Evolutionary conservation across 202 grass and related monocot species (phyloP), one percentile per base, ranked within the genome.

Genomic region (Saccharum hybrid): DNA sequence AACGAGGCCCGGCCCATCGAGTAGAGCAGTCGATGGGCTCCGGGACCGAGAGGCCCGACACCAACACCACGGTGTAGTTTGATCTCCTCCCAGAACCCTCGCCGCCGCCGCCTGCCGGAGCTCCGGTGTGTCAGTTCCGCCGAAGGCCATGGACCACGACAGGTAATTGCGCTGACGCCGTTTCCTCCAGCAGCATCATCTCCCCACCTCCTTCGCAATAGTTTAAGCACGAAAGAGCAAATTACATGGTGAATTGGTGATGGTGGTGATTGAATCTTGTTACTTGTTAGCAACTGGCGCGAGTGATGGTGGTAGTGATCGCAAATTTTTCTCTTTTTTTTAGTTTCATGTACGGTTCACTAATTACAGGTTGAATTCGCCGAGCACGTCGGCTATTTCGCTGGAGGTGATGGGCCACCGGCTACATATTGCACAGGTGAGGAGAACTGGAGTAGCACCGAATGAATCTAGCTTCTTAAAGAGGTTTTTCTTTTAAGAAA

Each of bases 391-490:
- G 59, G 88, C 77, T 21, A 91, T 97, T 87, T 86, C 68, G 12
- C 87, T 98, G 79, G 92, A 98, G 33, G 41, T 90, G 85, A 83
- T 98, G 76, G 92, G 92, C 13, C 90, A 98, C 57, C 81, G 37
- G 11, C 87, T 98, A 10, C 88, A 91, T 69, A 90, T 98, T 75
- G 83, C 90, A 85, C 95, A 98, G 88, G 95, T 97, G 59, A 59
- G 43, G 70, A 52, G 28, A 56, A 56, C 16, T 36, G 30, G 45
- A 67, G 34, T 61, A 71, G 37, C 37, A 45, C 31, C 23, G 7
- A 33, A n/a, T 72, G 63, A 9, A 15, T 63, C n/a, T 31, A 0
- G 21, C 51, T 73, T 54, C 21, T 3, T 54, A 39, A 40, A 41
- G 23, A 38, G 11, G 4, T 18, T 15, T 45, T 73, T 42, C 31